phyloP scores from a whole-genome alignment of 192 early-diverging fungal genomes.

The Phlyctochytrium planicorne region DNA sequence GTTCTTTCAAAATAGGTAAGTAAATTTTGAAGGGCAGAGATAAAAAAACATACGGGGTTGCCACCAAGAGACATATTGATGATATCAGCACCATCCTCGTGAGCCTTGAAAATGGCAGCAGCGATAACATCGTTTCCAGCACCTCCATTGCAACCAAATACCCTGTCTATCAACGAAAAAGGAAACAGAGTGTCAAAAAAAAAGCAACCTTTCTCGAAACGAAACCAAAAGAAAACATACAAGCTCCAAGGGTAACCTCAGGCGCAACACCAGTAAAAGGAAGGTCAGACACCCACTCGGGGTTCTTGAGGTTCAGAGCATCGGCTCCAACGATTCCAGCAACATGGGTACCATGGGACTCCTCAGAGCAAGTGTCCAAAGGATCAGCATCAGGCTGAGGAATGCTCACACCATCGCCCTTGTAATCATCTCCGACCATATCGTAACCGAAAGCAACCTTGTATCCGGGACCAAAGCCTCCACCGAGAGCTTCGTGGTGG shows the following conservation, averaged over 20 bases:
- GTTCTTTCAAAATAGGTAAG: conserved; percentile 29
- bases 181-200: not conserved
- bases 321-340: conserved; percentile 40
- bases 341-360: conserved; percentile 42
- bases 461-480: conserved; percentile 34
- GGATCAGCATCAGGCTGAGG: conserved; percentile 38
- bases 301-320: not conserved
- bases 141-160: conserved; percentile 66
- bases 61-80: conserved; percentile 82
- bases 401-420: no score
- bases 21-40: conserved; percentile 53
- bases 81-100: conserved; percentile 67
- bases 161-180: conserved; percentile 44
- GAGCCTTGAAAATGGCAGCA: conserved; percentile 68
- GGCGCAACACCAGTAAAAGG: conserved; percentile 21
- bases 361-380: conserved; percentile 31
- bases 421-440: conserved; percentile 36
- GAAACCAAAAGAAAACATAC: conserved; percentile 71
- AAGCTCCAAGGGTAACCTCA: conserved; percentile 80
- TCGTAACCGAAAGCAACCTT: conserved; percentile 31
- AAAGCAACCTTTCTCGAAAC: no score
- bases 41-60: conserved; percentile 54
- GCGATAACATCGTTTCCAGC: conserved; percentile 71
- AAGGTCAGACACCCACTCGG: not conserved
- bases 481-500: conserved; percentile 45